These are phyloP conservation scores for Aphanomyces astaci DNA, from an alignment of 352 stramenopile species.

Conservation along the genomic window DNA sequence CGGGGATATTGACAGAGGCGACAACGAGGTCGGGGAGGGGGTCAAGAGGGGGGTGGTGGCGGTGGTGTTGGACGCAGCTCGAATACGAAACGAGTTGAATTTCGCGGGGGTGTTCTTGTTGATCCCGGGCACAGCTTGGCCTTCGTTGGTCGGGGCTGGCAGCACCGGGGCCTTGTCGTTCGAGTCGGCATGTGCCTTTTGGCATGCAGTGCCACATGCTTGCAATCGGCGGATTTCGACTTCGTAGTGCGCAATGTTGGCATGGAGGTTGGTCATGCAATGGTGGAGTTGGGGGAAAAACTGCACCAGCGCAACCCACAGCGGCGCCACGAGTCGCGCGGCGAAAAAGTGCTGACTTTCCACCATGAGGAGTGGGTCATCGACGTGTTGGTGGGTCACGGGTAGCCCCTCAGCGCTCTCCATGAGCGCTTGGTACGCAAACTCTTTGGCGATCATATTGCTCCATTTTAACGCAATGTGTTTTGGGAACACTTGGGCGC, in stretches of 20 bases:
- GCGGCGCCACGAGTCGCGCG: slow-evolving; percentile 69
- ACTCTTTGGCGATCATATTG: slow-evolving; percentile 87
- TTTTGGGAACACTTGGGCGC: slow-evolving; percentile 77
- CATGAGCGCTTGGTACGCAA: slow-evolving; percentile 75
- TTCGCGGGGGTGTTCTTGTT: slow-evolving; percentile 66
- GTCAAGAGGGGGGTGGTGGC: not conserved
- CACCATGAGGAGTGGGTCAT: slow-evolving; percentile 79
- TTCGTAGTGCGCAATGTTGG: slow-evolving; percentile 79
- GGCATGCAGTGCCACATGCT: no score
- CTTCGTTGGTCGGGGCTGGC: slow-evolving; percentile 34
- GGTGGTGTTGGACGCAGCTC: not conserved
- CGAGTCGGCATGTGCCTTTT: slow-evolving; percentile 20
- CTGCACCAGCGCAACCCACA: slow-evolving; percentile 65
- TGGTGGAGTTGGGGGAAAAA: slow-evolving; percentile 68
- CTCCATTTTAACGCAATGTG: slow-evolving; percentile 86
- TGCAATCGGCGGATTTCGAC: slow-evolving; percentile 58
- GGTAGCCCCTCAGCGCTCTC: slow-evolving; percentile 73
- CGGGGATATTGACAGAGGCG: not conserved
- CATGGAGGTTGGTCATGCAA: slow-evolving; percentile 54
- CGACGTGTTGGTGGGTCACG: slow-evolving; percentile 71
- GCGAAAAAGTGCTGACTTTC: slow-evolving; percentile 81
- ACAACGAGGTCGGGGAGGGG: not conserved
- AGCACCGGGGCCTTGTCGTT: slow-evolving; percentile 17
- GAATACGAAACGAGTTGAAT: slow-evolving; percentile 70
- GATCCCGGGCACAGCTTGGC: slow-evolving; percentile 61